These are phyloP conservation scores for Casuarina cunninghamiana DNA, from an alignment of 306 rosid species.

Conservation along the genomic window DNA sequence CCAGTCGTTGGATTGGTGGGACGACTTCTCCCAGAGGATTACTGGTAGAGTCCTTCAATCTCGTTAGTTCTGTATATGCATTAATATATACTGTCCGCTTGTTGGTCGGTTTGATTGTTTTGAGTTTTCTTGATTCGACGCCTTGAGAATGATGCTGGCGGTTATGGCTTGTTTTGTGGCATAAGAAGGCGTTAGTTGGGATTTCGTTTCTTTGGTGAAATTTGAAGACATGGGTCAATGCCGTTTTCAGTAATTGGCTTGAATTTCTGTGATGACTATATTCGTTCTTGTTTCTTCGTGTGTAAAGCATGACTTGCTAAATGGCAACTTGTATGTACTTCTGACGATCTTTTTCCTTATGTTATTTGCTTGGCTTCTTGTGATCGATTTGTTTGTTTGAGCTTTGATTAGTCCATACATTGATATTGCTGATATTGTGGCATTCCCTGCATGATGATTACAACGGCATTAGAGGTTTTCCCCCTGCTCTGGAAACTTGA, in stretches of 20 bases:
- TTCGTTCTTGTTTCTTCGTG: neutral
- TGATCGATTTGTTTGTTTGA: conserved; percentile 4
- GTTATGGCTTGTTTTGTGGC: conserved; percentile 12
- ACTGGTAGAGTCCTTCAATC: conserved; percentile 43
- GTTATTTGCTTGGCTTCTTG: conserved; percentile 1
- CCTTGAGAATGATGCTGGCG: conserved; percentile 28
- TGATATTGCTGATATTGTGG: neutral
- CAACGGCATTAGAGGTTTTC: neutral
- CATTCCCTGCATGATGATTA: neutral
- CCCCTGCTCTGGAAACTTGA: conserved; percentile 10
- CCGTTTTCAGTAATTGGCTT: conserved; percentile 25
- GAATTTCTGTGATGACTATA: conserved; percentile 1
- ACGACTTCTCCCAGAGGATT: conserved; percentile 68
- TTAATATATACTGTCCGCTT: conserved; percentile 1
- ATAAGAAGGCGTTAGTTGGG: conserved; percentile 27
- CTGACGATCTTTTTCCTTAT: neutral
- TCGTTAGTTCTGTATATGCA: neutral
- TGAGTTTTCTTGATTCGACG: conserved; percentile 18
- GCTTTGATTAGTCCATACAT: neutral
- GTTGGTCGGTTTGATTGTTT: conserved; percentile 8
- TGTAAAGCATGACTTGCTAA: conserved; percentile 5
- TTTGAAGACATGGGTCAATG: conserved; percentile 33
- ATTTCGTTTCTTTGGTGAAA: conserved; percentile 25
- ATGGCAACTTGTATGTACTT: conserved; percentile 1
- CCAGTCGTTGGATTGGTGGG: conserved; percentile 86